These are phyloP conservation scores for Neospora caninum DNA, from an alignment of 169 alveolate species.

Conservation along the genomic window DNA sequence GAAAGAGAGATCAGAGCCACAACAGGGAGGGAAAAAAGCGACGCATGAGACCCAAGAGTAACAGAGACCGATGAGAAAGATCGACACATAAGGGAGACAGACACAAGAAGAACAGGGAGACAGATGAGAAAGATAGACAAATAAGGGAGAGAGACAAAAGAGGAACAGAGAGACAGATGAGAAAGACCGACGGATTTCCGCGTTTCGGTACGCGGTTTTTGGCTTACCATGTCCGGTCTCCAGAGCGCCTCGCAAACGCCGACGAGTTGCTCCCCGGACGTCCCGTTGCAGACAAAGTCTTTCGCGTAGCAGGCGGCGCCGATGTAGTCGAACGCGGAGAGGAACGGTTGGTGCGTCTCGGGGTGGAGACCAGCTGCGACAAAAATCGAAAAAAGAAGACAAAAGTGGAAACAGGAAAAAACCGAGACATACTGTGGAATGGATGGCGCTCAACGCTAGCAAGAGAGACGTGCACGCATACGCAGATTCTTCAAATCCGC, in stretches of 20 bases:
- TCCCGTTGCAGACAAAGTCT: conserved; percentile 94
- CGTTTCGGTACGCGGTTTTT: background rate
- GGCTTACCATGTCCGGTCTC: conserved; percentile 88
- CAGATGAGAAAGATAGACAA: background rate
- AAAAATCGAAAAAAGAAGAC: background rate
- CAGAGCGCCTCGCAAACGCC: conserved; percentile 97
- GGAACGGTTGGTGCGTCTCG: conserved; percentile 48
- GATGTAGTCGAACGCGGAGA: conserved; percentile 72
- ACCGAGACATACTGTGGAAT: too few relatives aligned
- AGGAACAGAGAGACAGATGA: background rate
- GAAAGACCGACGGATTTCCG: background rate
- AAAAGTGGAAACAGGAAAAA: too few relatives aligned
- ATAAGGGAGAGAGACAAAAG: background rate
- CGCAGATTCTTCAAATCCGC: too few relatives aligned
- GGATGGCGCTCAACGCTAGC: too few relatives aligned
- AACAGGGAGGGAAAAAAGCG: too few relatives aligned
- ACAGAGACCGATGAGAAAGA: too few relatives aligned
- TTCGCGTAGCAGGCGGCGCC: conserved; percentile 71
- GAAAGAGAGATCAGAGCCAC: too few relatives aligned
- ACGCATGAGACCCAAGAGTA: too few relatives aligned
- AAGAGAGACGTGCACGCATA: too few relatives aligned
- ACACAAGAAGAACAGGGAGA: too few relatives aligned
- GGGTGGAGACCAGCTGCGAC: conserved; percentile 52
- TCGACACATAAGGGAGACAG: too few relatives aligned
- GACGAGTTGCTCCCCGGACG: conserved; percentile 93